A percentile compares a stretch with the other conserved stretches of the same genome.
Evolutionary conservation across 2,329 filamentous ascomycete species (phyloP).

Genomic region (Claviceps lovelessii): DNA sequence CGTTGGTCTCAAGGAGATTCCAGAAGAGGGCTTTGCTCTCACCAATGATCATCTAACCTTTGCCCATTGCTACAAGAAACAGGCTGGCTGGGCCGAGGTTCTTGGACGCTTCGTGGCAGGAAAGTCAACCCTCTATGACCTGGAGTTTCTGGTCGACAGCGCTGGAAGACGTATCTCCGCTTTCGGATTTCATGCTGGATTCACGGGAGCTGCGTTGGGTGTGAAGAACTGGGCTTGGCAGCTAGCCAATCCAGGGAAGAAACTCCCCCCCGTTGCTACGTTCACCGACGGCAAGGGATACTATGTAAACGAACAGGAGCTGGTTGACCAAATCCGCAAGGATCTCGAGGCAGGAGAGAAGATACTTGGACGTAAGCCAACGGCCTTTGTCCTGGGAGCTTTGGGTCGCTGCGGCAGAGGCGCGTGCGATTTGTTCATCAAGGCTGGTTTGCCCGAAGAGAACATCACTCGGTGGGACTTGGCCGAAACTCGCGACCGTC

Average conservation of each 20-base stretch:
- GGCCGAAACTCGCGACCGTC: constrained; percentile 51
- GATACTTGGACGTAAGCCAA: constrained; percentile 51
- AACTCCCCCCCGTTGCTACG: constrained; percentile 1
- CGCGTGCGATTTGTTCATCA: constrained; percentile 64
- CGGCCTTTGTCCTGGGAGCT: constrained; percentile 69
- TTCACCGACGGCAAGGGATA: constrained; percentile 1
- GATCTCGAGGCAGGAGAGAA: constrained; percentile 54
- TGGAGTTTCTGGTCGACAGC: constrained; percentile 73
- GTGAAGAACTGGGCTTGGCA: constrained; percentile 59
- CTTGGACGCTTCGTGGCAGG: constrained; percentile 68
- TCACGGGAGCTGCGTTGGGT: constrained; percentile 58
- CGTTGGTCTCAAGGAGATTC: constrained; percentile 64
- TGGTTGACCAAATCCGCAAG: constrained; percentile 29
- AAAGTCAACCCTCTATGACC: constrained; percentile 48
- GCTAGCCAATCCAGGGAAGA: constrained; percentile 9
- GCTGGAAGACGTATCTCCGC: constrained; percentile 56
- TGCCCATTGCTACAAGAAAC: constrained; percentile 55
- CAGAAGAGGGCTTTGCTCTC: constrained; percentile 49
- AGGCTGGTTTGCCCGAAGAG: constrained; percentile 41
- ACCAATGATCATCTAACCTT: constrained; percentile 12
- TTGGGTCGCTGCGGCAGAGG: constrained; percentile 74
- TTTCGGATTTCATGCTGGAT: constrained; percentile 64
- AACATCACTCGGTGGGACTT: constrained; percentile 53
- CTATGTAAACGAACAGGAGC: constrained; percentile 1
- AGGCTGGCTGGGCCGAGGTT: constrained; percentile 64